A percentile compares a stretch with the other conserved stretches of the same genome.
Conservation (phyloP, 164 flowering plant species). For the Berberis vulgaris region DNA sequence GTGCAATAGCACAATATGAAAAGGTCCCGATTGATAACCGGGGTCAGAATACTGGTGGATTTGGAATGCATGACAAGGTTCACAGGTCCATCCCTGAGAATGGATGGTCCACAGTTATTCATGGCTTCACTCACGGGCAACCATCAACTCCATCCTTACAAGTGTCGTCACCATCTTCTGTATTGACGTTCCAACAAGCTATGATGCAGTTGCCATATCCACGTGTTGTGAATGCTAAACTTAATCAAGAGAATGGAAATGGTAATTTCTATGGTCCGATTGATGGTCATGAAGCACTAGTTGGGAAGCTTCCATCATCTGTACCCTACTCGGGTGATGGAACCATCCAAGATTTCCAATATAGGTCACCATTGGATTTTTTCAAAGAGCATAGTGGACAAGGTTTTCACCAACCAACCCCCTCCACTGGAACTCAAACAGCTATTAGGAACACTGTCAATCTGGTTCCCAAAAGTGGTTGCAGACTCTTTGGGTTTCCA, state of each 20-base stretch:
- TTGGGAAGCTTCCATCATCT: slow-evolving; percentile 11
- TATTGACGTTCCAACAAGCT: slow-evolving; percentile 58
- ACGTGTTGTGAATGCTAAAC: slow-evolving; percentile 3
- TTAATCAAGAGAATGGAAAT: slow-evolving; percentile 17
- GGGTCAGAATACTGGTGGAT: slow-evolving; percentile 19
- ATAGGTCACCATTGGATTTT: slow-evolving; percentile 12
- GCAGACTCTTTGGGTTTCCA: slow-evolving; percentile 87
- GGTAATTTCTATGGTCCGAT: slow-evolving; percentile 9
- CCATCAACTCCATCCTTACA: slow-evolving; percentile 23
- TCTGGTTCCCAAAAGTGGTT: slow-evolving; percentile 29
- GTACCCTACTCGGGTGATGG: slow-evolving; percentile 6
- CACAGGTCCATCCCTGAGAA: slow-evolving; percentile 31
- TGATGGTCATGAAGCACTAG: slow-evolving; percentile 12
- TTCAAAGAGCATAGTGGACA: slow-evolving; percentile 19
- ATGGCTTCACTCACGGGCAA: slow-evolving; percentile 19
- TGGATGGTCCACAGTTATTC: slow-evolving; percentile 31
- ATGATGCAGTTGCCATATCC: slow-evolving; percentile 18
- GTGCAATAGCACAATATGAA: slow-evolving; percentile 28
- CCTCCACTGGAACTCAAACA: slow-evolving; percentile 13
- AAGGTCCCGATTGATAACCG: slow-evolving; percentile 17
- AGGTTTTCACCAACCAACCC: slow-evolving; percentile 10
- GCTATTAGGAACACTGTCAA: slow-evolving; percentile 17
- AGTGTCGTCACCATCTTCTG: slow-evolving; percentile 70
- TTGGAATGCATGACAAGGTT: slow-evolving; percentile 27
- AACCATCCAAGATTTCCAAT: slow-evolving; percentile 10